A percentile compares a stretch with the other conserved stretches of the same genome.
phyloP scores from a whole-genome alignment of 1,139 yeast genomes.

The Blastobotrys proliferans region DNA sequence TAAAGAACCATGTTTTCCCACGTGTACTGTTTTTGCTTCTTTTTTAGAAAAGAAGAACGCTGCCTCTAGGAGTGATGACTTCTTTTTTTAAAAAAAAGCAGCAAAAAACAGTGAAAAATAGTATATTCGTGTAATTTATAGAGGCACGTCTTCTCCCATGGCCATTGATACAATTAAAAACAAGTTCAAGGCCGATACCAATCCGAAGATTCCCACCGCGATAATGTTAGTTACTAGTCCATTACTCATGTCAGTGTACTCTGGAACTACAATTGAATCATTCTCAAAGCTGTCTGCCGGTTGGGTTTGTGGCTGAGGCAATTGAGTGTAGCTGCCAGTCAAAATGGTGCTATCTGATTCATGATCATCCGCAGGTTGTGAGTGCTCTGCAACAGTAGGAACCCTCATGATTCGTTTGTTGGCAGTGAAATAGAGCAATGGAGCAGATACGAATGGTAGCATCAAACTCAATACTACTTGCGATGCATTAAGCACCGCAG shows the following conservation, averaged over 20 bases:
- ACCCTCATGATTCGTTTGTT: conserved; percentile 75
- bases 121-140: conserved; percentile 19
- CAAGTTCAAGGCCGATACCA: conserved; percentile 67
- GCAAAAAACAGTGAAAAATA: no score
- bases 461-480: conserved; percentile 85
- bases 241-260: conserved; percentile 60
- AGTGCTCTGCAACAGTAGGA: conserved; percentile 23
- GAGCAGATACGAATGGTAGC: conserved; percentile 87
- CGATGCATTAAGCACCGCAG: conserved; percentile 73
- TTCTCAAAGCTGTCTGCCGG: conserved; percentile 3
- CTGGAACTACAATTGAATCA: conserved; percentile 9
- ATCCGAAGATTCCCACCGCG: conserved; percentile 63
- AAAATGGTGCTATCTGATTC: not conserved
- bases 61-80: not conserved
- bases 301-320: no score
- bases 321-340: no score
- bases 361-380: not conserved
- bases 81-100: no score
- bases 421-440: conserved; percentile 79
- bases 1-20: no score
- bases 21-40: no score
- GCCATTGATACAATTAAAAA: conserved; percentile 65
- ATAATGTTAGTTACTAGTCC: conserved; percentile 50
- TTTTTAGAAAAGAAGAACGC: no score
- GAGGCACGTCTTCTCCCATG: conserved; percentile 63